Percentiles rank a stretch among this genome's conserved stretches.
Conservation (phyloP, 305 asterid species). For the Fraxinus ornus region DNA sequence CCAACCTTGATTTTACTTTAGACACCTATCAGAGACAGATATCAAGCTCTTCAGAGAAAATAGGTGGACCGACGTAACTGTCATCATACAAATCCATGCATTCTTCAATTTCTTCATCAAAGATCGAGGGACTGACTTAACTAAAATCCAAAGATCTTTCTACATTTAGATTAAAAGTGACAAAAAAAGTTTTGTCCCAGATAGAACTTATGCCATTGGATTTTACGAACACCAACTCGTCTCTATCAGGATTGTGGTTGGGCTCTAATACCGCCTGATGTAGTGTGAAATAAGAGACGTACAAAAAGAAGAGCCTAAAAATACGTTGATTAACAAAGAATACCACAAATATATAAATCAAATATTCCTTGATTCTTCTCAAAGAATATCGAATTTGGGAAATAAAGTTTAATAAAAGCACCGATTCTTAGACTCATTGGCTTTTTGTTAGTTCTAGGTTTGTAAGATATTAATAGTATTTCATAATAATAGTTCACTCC, state of each 20-base stretch:
- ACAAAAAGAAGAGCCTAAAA: too few relatives aligned
- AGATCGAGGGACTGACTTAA: not conserved
- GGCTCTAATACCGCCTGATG: not conserved
- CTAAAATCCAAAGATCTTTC: not conserved
- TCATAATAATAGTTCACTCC: not conserved
- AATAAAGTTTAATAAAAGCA: not conserved
- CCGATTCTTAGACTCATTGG: not conserved
- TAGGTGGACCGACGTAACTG: not conserved
- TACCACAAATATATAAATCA: not conserved
- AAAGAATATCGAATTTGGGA: not conserved
- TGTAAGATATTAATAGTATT: not conserved
- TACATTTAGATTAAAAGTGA: not conserved
- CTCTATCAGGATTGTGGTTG: not conserved
- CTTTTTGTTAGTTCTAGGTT: not conserved
- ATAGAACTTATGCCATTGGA: not conserved
- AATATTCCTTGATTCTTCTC: not conserved
- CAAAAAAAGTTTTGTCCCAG: not conserved
- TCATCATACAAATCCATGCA: too few relatives aligned
- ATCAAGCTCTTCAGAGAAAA: not conserved
- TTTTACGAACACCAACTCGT: not conserved
- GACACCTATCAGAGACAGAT: not conserved
- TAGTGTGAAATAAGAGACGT: not conserved
- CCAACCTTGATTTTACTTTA: not conserved
- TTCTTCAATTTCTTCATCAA: not conserved
- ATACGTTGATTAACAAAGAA: not conserved